Percentiles rank a stretch among this genome's conserved stretches.
Evolutionary conservation across 2,329 filamentous ascomycete species (phyloP).

Genomic region (Cytospora piceicola): DNA sequence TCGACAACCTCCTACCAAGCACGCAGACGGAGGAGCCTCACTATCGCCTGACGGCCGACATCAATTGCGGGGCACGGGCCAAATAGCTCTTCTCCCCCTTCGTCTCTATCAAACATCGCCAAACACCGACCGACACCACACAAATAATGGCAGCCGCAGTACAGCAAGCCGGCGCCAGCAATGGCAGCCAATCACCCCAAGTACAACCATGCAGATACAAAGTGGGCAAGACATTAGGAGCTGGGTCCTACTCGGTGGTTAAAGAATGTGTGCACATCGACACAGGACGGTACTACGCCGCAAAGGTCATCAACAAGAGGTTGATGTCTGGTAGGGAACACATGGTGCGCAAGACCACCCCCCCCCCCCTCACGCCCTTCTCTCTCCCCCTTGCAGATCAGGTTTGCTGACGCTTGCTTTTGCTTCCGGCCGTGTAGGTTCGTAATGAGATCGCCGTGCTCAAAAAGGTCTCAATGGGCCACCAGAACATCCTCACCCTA

Average conservation of each 20-base stretch:
- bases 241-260: constrained; percentile 96
- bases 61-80: constrained; percentile 24
- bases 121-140: background rate
- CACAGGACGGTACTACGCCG: constrained; percentile 95
- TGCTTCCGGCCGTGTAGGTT: constrained; percentile 59
- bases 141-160: constrained; percentile 29
- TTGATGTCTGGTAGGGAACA: constrained; percentile 97
- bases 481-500: constrained; percentile 95
- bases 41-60: constrained; percentile 18
- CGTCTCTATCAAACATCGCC: background rate
- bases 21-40: constrained; percentile 5
- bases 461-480: constrained; percentile 98
- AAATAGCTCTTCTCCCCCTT: constrained; percentile 15
- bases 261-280: constrained; percentile 99
- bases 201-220: constrained; percentile 98
- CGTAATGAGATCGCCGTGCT: constrained; percentile 97
- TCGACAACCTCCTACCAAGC: background rate
- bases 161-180: constrained; percentile 29
- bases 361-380: constrained; percentile 5
- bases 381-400: background rate
- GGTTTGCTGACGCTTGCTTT: constrained; percentile 12
- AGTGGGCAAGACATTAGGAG: constrained; percentile 95
- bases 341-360: constrained; percentile 69
- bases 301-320: constrained; percentile 98
- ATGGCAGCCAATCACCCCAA: constrained; percentile 54